Base-by-base conservation (phyloP, 306 rosid genomes). In the Cucumis melo region DNA sequence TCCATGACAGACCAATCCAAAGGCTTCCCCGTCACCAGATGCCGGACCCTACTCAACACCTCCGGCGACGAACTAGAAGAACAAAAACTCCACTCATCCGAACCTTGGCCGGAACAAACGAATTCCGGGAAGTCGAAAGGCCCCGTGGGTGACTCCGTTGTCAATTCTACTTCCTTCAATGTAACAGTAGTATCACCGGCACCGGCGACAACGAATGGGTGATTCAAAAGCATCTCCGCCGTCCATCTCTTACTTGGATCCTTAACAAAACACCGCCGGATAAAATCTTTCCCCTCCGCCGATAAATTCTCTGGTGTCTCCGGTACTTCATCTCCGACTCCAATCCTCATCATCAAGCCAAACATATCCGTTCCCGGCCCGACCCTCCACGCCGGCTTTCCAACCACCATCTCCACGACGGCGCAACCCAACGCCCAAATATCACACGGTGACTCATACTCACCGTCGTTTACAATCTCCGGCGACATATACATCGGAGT, bases 351-450 rank as follows among this genome's bases (percentile, higher is more conserved):
- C 79, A 94, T 73, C 74, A 94, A 23, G 0, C 75, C 19, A 79
- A 67, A 90, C 0, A 91, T 76, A 65, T 88, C 89, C 3, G 80
- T 41, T 0, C 71, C 84, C 1, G 84, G 74, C 2, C 21, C 1
- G 34, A 78, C 54, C 14, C 79, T 60, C 96, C 97, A 91, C 1
- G 84, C 91, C 0, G 93, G 83, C 42, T 83, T 86, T 10, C 96
- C 97, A 0, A 87, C 86, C 8, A 80, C 32, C 96, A 91, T 85
- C 91, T 94, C 96, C 14, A 86, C 84, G 44, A 90, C 89, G 5
- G 87, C 85, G 73, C 96, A 93, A n/a, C 91, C 97, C 0, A 91
- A 76, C 10, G 97, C 96, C 97, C 97, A 94, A 36, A 91, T 56
- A 83, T 91, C 96, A 0, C 80, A 79, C 10, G 91, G 84, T 0